These are phyloP conservation scores for Ceratocystis lukuohia DNA, from an alignment of 2,329 filamentous ascomycete genomes.

Conservation along the genomic window DNA sequence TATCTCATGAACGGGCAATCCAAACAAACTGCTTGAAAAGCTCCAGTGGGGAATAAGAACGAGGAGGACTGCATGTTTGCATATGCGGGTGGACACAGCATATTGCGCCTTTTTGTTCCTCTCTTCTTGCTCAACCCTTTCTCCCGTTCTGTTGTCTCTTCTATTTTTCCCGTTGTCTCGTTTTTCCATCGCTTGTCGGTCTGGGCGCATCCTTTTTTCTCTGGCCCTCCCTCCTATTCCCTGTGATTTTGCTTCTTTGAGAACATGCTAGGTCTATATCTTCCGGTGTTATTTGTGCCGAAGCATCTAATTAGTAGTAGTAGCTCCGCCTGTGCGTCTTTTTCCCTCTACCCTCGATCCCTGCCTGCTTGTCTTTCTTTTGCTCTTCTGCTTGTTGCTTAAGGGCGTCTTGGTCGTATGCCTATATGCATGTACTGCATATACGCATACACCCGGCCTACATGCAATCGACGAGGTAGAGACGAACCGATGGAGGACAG, in stretches of 20 bases:
- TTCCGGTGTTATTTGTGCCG: constrained; percentile 9
- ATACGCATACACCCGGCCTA: no score
- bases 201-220: neutral
- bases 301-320: neutral
- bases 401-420: no score
- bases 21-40: no score
- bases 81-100: no score
- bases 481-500: no score
- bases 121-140: neutral
- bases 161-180: neutral
- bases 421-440: no score
- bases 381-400: no score
- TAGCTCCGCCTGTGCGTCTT: constrained; percentile 2
- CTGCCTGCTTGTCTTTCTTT: no score
- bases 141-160: neutral
- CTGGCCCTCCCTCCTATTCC: neutral
- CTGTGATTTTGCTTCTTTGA: neutral
- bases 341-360: neutral
- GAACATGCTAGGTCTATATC: constrained; percentile 4
- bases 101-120: neutral
- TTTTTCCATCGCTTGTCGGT: constrained; percentile 2
- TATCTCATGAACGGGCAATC: no score
- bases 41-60: neutral
- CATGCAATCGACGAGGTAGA: no score
- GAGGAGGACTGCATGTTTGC: no score